Evolutionary conservation across 2,329 filamentous ascomycete genomes (phyloP), one percentile per base, ranked within the genome.

Genomic region (Ophiocordyceps camponoti-leonardi): DNA sequence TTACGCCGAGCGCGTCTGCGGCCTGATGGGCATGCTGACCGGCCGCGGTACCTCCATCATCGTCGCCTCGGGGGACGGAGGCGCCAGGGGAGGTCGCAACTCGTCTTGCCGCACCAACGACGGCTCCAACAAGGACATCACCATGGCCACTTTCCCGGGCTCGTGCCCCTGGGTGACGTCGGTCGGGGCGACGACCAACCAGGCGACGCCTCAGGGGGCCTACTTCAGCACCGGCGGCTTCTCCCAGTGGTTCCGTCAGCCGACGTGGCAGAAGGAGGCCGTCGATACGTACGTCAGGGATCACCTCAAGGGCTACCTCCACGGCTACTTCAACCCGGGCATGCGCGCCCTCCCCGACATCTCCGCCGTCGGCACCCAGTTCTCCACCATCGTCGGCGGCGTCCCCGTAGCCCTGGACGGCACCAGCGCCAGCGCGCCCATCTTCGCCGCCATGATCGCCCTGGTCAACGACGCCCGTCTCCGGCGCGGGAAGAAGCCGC

Each of bases 121-220:
- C 47, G 78, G 77, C 20, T 66, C 61, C 41, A 67, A 73, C 48
- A 69, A 64, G 1, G 69, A 69, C 11, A 65, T 69, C 19, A 77
- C 80, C 54, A 63, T 77, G 28, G 69, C 78, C 1, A 71, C 68
- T 6, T 86, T 84, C 59, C 81, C 81, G 0, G 73, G 72, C 0
- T 71, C 72, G 0, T 86, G 81, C 52, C 81, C 80, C 0, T 85
- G 75, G 57, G 72, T 84, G 8, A 85, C 81, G 0, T 63, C 71
- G 2, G 73, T 85, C 1, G 81, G 81, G 7, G 80, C 73, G 1
- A 79, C 76, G 1, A 54, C 49, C 37, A 62, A 62, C 50, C 51
- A 51, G 2, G 51, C 52, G 3, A 55, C 60, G 0, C 62, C 69
- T 12, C 55, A 51, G 2, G 70, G 63, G 2, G 64, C 70, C 2